Evolutionary conservation across 2,329 filamentous ascomycete genomes (phyloP), one percentile per base, ranked within the genome.

Genomic region (Cladophialophora bantiana): DNA sequence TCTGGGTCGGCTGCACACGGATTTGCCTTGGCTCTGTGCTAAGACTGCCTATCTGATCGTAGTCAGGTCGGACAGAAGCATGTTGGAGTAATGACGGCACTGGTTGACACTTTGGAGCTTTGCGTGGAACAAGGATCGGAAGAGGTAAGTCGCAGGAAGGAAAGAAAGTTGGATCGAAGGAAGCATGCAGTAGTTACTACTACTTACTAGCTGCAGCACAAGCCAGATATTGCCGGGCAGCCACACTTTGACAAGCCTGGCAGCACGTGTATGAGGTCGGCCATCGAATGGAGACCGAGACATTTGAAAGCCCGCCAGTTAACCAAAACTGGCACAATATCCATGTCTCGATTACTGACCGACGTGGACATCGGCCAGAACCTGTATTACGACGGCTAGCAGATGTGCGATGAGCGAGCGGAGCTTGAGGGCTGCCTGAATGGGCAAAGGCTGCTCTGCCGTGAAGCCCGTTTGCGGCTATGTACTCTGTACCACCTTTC

Each of bases 41-140:
- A 20, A 15, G 62, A 45, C 59, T 66, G 59, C 59, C 64, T 62
- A 52, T 66, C 54, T 36, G 40, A 58, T 66, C 54, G 15, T 66
- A 66, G 64, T 54, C 42, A 26, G 31, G 54, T 53, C 20, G 31
- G 20, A 35, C 13, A 45, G 36, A 56, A 56, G 59, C 50, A 38
- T 12, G 34, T 38, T 40, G 26, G 57, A 31, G n/a, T n/a, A 31
- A 52, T 53, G 18, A 26, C 45, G 13, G 18, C 18, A 12, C 18
- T 12, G 45, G n/a, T 50, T 15, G 42, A 38, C 13, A 20, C 42
- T 50, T 15, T n/a, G 58, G 18, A 32, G 15, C 35, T 50, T 18
- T 50, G 45, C 45, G 45, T 52, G 32, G 18, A n/a, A 20, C 32
- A 52, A 54, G 18, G 48, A 50, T 15, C 13, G 13, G 15, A 53